Base-by-base conservation (phyloP, 805 yeast species). In the Starmerella tilneyi region DNA sequence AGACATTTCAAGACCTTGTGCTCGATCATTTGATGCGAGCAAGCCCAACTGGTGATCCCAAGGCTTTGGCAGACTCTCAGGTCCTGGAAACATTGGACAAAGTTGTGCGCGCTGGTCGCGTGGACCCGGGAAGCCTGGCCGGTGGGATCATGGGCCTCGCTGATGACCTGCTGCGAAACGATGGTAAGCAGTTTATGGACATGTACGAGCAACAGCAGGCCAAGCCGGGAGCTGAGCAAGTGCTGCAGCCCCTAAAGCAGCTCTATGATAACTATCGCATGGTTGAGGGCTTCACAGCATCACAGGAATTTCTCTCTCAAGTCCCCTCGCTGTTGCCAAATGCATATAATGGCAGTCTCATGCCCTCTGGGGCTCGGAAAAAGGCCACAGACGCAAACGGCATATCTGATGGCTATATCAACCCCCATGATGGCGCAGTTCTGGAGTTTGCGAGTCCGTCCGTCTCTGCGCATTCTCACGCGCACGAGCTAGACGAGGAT, bases 121-220 rank as follows among this genome's bases (percentile, higher is more conserved):
- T 36, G 15, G 40, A 36, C 29, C 40, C 40, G 1, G 40, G 40
- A 12, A 36, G 40, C 30, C 40, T 36, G 9, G 40, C 40, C 17
- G 40, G 40, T 15, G 40, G 40, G 7, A 36, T 36, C 24, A 36
- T 36, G 40, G 40, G 40, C 3, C 73, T 86, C 34, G 92, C 94
- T 0, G 94, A 84, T 53, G 94, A 84, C 56, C 62, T 86, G 22
- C 69, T 84, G 54, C 75, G 75, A 53, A 79, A 79, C 57, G 84
- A 81, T 50, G 94, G 94, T n/a, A 72, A 73, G 51, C 74, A 78
- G 33, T 83, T 85, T 51, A 72, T 84, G 26, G 79, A 79, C 51
- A 79, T 84, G 72, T 79, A 86, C 75, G 94, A 84, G 60, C 72
- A 76, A 43, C 33, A 38, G 26, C 41, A 38, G 20, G 26, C 23